Conservation (phyloP, 2,329 filamentous ascomycete genomes). For the Colletotrichum sp. region DNA sequence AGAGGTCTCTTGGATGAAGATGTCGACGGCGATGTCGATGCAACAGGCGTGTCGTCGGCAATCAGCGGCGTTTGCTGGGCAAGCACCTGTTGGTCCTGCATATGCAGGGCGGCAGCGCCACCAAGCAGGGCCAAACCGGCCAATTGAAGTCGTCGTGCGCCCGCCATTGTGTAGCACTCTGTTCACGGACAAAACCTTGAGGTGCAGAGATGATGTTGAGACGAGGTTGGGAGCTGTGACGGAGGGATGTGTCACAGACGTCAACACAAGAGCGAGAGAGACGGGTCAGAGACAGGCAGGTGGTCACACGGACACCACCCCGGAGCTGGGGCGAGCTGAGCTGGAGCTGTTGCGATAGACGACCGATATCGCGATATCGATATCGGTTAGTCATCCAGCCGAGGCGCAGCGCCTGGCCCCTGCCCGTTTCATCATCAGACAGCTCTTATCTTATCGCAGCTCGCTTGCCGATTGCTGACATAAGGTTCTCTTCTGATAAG, state of each 20-base stretch:
- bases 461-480: not conserved
- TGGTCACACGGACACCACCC: not conserved
- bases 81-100: conserved; percentile 5
- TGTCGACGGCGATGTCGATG: not conserved
- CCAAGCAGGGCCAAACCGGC: conserved; percentile 7
- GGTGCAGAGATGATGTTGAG: conserved; percentile 8
- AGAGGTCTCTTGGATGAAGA: conserved; percentile 37
- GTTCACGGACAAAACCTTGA: not conserved
- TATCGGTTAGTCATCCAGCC: conserved; percentile 13
- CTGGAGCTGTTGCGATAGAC: conserved; percentile 9
- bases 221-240: not conserved
- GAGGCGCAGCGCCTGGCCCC: not conserved
- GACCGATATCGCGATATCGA: conserved; percentile 16
- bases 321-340: not conserved
- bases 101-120: conserved; percentile 11
- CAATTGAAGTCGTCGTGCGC: conserved; percentile 6
- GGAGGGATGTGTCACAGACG: conserved; percentile 6
- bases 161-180: not conserved
- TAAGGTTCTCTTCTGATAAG: not conserved
- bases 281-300: not conserved
- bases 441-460: conserved; percentile 12
- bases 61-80: conserved; percentile 11
- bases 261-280: not conserved
- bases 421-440: not conserved
- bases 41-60: conserved; percentile 3